These are phyloP conservation scores for Rhododendron griersonianum DNA, from an alignment of 148 eudicot species.

Conservation along the genomic window DNA sequence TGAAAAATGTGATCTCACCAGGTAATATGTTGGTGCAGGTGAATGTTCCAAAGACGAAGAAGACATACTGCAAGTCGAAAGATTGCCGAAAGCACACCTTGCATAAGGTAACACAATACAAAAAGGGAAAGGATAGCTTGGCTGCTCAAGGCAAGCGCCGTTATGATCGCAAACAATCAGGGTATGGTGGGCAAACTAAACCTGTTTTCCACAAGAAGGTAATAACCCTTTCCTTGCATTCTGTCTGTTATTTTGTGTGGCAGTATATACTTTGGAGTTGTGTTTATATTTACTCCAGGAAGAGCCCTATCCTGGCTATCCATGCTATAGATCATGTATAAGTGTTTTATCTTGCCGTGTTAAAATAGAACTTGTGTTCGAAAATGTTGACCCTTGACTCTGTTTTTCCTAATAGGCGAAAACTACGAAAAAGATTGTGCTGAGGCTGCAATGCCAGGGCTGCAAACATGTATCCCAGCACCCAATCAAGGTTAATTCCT, in stretches of 20 bases:
- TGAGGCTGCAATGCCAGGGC: constrained; percentile 81
- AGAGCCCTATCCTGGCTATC: background rate
- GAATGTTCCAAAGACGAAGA: constrained; percentile 80
- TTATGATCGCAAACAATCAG: constrained; percentile 77
- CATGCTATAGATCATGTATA: background rate
- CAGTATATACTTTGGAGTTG: background rate
- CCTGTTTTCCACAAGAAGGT: constrained; percentile 94
- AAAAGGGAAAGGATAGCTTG: constrained; percentile 86
- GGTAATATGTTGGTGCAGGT: constrained; percentile 37
- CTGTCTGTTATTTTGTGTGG: background rate
- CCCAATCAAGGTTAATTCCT: constrained; percentile 56
- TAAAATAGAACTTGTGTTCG: background rate
- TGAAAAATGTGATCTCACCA: background rate
- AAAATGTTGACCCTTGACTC: background rate
- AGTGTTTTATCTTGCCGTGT: background rate
- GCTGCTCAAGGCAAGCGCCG: constrained; percentile 87
- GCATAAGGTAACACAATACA: constrained; percentile 87
- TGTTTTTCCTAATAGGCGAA: constrained; percentile 43
- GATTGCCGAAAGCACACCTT: constrained; percentile 73
- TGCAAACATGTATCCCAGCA: constrained; percentile 87
- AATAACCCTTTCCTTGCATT: background rate
- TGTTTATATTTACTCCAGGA: background rate
- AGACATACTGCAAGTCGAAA: constrained; percentile 84
- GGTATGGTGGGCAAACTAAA: constrained; percentile 91
- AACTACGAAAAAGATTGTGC: constrained; percentile 77